Base-by-base conservation (phyloP, 2,329 filamentous ascomycete genomes). In the Mycosphaerella sp. region DNA sequence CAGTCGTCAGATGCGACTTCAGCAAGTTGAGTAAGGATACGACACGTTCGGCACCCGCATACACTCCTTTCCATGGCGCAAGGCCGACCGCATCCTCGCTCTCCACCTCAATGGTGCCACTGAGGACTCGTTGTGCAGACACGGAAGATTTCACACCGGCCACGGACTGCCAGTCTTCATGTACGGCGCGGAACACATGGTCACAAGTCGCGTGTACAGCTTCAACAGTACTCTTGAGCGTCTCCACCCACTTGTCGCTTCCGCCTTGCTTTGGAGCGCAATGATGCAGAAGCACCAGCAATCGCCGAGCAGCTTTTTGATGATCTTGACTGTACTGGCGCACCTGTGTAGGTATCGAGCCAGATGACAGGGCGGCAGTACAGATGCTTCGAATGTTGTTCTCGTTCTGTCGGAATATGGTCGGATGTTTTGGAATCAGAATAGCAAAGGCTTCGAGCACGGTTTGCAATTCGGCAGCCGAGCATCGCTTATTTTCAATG, bases 251-350 rank as follows among this genome's bases (percentile, higher is more conserved):
- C 70, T 95, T 89, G 21, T 88, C 85, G 21, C 80, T 80, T 9
- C 83, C 81, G 14, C 82, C 83, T 57, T 87, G 85, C 71, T 95
- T 96, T 5, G 88, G 83, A 1, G 88, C 86, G 50, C 88, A 93
- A 66, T 85, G 83, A 60, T 89, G 85, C 45, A 95, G 75, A n/a
- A 84, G 77, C 7, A 89, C 78, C 46, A 84, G 78, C 1, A 95
- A 71, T 26, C 77, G 80, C 44, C 84, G 81, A 11, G 87, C 82
- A 51, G 80, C 77, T 34, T 75, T 69, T 43, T 51, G 53, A 45
- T 66, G 61, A 4, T 41, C 42, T 12, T 56, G 47, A 10, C 55
- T 58, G 50, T 64, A 66, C 44, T 63, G 57, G 9, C 41, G n/a
- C 3, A 21, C 48, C 7, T 41, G 26, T 6, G 14, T 44, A 10